phyloP scores from a whole-genome alignment of 129 eudicot species.

The Logfia minima region DNA sequence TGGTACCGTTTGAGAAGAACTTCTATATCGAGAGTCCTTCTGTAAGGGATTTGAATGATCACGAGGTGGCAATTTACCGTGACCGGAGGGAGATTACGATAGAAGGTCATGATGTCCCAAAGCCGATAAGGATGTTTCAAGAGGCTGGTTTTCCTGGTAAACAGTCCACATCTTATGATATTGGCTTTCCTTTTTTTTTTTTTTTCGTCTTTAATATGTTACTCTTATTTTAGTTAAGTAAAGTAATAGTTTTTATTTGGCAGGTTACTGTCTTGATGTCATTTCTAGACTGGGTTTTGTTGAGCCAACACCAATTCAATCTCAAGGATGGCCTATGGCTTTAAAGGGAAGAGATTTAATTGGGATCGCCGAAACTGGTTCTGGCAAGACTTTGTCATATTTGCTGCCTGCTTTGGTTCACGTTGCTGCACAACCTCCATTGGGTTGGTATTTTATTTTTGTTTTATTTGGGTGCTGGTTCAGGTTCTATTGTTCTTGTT shows the following conservation, averaged over 20 bases:
- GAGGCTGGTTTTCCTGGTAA: constrained; percentile 96
- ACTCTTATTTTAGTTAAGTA: background rate
- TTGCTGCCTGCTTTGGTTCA: constrained; percentile 88
- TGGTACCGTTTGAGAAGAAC: constrained; percentile 83
- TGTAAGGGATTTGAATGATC: constrained; percentile 76
- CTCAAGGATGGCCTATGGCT: constrained; percentile 99
- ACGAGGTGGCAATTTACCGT: constrained; percentile 71
- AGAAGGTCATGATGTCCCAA: constrained; percentile 85
- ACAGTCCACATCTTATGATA: background rate
- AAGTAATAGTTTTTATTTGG: background rate
- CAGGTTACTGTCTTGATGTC: constrained; percentile 80
- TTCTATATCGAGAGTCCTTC: constrained; percentile 73
- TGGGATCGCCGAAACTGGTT: constrained; percentile 98
- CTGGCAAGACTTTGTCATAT: constrained; percentile 95
- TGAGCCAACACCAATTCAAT: constrained; percentile 96
- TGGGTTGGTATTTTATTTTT: constrained; percentile 47
- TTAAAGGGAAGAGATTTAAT: constrained; percentile 87
- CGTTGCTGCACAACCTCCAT: constrained; percentile 81
- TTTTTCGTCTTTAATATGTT: background rate
- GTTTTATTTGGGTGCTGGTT: background rate
- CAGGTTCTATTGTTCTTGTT: background rate
- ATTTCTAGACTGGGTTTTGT: constrained; percentile 75
- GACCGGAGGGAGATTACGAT: constrained; percentile 75
- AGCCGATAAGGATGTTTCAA: constrained; percentile 70
- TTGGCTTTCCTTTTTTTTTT: background rate